phyloP scores from a whole-genome alignment of 2,329 filamentous ascomycete species.

The Hypocrella siamensis region DNA sequence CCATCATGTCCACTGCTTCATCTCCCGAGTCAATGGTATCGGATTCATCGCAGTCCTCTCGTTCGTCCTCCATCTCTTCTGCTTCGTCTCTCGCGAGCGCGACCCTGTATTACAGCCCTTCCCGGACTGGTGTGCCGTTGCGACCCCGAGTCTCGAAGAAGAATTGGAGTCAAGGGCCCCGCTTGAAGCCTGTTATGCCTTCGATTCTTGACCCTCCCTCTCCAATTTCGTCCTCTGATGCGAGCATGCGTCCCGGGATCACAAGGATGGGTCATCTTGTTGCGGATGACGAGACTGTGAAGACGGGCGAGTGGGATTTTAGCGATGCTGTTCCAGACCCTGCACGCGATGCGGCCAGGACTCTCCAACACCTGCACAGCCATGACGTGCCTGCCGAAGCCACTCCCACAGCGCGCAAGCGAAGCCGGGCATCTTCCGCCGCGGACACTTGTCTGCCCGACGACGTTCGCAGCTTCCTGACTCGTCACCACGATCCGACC shows the following conservation, averaged over 20 bases:
- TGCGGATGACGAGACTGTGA: too few relatives aligned
- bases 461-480: conserved; percentile 49
- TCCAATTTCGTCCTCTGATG: too few relatives aligned
- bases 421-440: conserved; percentile 41
- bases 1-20: conserved; percentile 44
- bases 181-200: conserved; percentile 34
- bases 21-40: conserved; percentile 55
- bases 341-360: conserved; percentile 38
- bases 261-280: too few relatives aligned
- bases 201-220: conserved; percentile 47
- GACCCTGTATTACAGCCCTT: conserved; percentile 30
- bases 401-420: conserved; percentile 31
- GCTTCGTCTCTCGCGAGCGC: conserved; percentile 44
- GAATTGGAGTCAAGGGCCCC: conserved; percentile 39
- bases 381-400: conserved; percentile 24
- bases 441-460: conserved; percentile 47
- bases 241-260: too few relatives aligned
- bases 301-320: conserved; percentile 29
- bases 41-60: conserved; percentile 43
- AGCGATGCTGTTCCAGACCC: conserved; percentile 26
- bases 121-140: conserved; percentile 38
- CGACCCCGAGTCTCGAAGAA: conserved; percentile 44
- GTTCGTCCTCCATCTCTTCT: conserved; percentile 49
- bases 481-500: conserved; percentile 14
- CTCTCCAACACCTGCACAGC: conserved; percentile 45